Evolutionary conservation across 1,139 yeast species (phyloP), one percentile per base, ranked within the genome.

Genomic region (Scheffersomyces illinoinensis): DNA sequence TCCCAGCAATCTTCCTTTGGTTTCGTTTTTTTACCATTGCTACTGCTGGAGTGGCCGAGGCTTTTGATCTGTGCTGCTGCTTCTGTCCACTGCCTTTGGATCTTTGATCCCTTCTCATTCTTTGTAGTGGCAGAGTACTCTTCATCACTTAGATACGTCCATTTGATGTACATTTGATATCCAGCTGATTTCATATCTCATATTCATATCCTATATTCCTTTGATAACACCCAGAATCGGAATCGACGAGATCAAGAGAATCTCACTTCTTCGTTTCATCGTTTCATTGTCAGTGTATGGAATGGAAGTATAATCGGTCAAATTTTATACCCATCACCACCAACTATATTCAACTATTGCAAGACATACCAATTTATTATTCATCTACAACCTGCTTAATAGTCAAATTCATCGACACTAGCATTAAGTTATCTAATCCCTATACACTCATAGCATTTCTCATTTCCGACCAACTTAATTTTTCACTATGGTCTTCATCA

Each of bases 401-500:
- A 24, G 33, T 24, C 33, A 24, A 12, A 33, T 4, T 33, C 43
- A 14, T 4, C 5, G 10, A 33, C 12, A 26, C 2, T 26, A 33
- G 4, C 43, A 12, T 10, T 17, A 12, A n/a, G 5, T 14, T 3
- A 49, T 20, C 21, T 17, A 14, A 5, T 49, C 5, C 6, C 3
- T 49, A 49, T 20, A 23, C 21, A 12, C 4, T 17, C 21, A 14
- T n/a, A 20, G 8, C 21, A n/a, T 20, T 57, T 21, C 20, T 46
- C 50, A 39, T n/a, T 2, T 12, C 12, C 43, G 43, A 12, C 21
- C 4, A 21, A 10, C 4, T 33, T 33, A 33, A 33, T 12, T 33
- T 8, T 33, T 10, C 52, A 57, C 8, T 20, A 71, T 70, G 74
- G 72, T 65, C 58, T 71, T 72, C 60, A 61, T 68, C 56, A 67